phyloP scores from a whole-genome alignment of 495 filamentous ascomycete genomes.

The Podospora didyma region DNA sequence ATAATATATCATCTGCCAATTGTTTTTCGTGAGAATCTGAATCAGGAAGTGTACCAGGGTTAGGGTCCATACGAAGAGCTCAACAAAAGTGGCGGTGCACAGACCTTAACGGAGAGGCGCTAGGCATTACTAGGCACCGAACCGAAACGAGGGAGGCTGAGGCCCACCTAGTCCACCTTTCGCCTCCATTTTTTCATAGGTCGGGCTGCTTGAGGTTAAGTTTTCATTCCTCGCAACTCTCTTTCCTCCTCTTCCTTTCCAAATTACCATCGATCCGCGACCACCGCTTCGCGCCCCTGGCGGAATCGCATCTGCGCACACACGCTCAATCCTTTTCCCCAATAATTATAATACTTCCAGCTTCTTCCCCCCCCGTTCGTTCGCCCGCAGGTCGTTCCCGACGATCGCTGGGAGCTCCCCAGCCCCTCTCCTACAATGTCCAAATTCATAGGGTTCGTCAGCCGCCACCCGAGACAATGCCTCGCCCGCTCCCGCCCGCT shows the following conservation, averaged over 20 bases:
- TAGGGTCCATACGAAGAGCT: background rate
- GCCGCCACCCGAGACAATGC: background rate
- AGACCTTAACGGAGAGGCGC: background rate
- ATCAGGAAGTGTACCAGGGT: too few species aligned
- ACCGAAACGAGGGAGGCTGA: constrained; percentile 24
- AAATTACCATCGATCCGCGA: background rate
- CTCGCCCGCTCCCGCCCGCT: background rate
- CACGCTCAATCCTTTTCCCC: constrained; percentile 2
- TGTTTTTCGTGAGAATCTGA: too few species aligned
- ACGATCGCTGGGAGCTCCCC: background rate
- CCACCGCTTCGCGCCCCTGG: background rate
- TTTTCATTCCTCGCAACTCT: constrained; percentile 8
- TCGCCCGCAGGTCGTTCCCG: constrained; percentile 8
- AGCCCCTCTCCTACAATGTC: constrained; percentile 33
- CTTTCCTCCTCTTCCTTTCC: background rate
- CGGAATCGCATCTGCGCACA: constrained; percentile 9
- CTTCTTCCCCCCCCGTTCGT: background rate
- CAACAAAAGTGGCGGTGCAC: background rate
- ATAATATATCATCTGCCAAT: too few species aligned
- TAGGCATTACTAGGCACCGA: constrained; percentile 2
- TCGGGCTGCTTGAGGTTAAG: constrained; percentile 5
- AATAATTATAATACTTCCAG: background rate
- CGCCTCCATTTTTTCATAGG: constrained; percentile 25
- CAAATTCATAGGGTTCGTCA: constrained; percentile 48
- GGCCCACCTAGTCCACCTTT: background rate